These are phyloP conservation scores for Colletotrichum viniferum DNA, from an alignment of 2,329 filamentous ascomycete species.

Conservation along the genomic window DNA sequence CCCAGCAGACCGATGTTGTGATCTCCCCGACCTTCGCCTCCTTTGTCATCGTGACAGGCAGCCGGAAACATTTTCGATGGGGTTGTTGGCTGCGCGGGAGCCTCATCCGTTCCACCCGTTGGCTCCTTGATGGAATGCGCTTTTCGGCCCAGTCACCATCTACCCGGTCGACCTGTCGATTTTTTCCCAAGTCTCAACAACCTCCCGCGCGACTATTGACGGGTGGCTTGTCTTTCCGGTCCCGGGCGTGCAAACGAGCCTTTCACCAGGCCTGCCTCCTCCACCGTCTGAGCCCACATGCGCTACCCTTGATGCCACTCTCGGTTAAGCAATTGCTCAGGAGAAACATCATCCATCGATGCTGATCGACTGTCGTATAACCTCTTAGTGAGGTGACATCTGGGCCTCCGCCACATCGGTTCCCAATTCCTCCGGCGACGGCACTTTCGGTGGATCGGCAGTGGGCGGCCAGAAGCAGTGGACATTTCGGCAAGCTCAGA, in stretches of 20 bases:
- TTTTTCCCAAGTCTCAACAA: background rate
- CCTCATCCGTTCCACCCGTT: background rate
- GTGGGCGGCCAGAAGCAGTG: background rate
- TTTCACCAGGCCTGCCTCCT: background rate
- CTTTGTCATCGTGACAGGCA: background rate
- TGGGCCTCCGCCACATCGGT: background rate
- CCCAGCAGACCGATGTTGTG: background rate
- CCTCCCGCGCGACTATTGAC: conserved; percentile 12
- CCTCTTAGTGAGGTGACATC: conserved; percentile 1
- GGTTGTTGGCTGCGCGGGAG: background rate
- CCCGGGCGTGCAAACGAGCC: background rate
- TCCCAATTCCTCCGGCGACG: background rate
- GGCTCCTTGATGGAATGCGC: background rate
- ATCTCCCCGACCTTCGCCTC: background rate
- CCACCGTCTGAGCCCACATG: conserved; percentile 15
- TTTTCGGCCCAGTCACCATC: background rate
- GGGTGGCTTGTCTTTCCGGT: conserved; percentile 14
- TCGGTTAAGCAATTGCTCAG: conserved; percentile 19
- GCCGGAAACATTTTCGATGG: background rate
- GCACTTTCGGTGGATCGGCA: background rate
- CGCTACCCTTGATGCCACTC: conserved; percentile 12
- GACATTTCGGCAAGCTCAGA: background rate
- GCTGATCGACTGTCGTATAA: conserved; percentile 1
- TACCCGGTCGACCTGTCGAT: background rate
- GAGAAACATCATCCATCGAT: background rate